Evolutionary conservation across 2,329 filamentous ascomycete genomes (phyloP), one percentile per base, ranked within the genome.

Genomic region (Rachicladosporium sp.): DNA sequence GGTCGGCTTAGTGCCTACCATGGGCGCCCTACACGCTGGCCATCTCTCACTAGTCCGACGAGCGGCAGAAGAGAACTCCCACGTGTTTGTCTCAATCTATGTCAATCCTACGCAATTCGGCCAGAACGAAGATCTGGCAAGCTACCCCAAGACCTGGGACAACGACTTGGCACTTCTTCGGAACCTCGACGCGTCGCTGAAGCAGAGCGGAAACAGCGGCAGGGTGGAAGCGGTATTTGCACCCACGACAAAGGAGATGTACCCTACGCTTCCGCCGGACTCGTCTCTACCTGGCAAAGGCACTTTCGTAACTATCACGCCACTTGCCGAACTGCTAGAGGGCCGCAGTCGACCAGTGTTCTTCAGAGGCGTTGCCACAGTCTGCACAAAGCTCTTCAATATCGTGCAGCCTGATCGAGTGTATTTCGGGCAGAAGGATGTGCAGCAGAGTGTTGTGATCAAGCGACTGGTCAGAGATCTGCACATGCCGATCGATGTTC

Each of bases 61-160:
- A 50, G 91, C 91, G 3, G 88, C 88, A 1, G 68, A 71, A 35
- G 85, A 93, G 53, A 91, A 87, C 64, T 81, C 83, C 48, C 75
- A 87, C 51, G 83, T 96, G 41, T 79, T 95, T 45, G 83, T 98
- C 41, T 87, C 82, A 57, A 80, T 96, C 50, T 98, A 89, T 61
- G 83, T 98, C 55, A 98, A 98, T 61, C 91, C 91, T 3, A 91
- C 91, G 1, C 91, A 98, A 62, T 98, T 98, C 58, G 89, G 89
- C 27, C 68, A 85, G 13, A 74, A 78, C 41, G 91, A 98, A 62
- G 91, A 98, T 57, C 70, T 98, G 12, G 75, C 74, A 33, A 86
- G 79, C 46, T 98, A 98, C 59, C 91, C 91, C 0, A 79, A 84
- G 41, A 95, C 88, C 2, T 94, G 88, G 86, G 78, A 82, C 10